A percentile compares a stretch with the other conserved stretches of the same genome.
Evolutionary conservation across 306 rosid species (phyloP).

Genomic region (Citrullus amarus): DNA sequence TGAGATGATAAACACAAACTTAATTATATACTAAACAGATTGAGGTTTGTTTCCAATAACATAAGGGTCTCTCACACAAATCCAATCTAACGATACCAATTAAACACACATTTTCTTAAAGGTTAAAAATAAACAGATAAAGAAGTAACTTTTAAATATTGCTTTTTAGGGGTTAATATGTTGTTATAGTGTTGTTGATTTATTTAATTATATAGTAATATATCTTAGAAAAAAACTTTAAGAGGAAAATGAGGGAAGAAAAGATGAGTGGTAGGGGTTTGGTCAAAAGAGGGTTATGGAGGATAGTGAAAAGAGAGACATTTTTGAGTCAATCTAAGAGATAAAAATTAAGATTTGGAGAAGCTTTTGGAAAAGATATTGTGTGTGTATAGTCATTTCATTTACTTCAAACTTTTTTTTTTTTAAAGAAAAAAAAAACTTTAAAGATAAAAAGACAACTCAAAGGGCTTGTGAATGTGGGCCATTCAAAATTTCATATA

Average conservation of each 20-base stretch:
- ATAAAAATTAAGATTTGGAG: constrained; percentile 42
- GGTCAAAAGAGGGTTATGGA: constrained; percentile 23
- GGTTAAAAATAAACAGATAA: neutral
- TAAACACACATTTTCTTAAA: neutral
- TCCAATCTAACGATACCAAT: neutral
- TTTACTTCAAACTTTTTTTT: constrained; percentile 32
- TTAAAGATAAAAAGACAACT: constrained; percentile 61
- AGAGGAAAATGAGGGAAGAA: neutral
- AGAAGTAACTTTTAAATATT: neutral
- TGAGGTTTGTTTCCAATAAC: neutral
- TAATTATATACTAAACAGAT: neutral
- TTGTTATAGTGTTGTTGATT: neutral
- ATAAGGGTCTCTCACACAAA: neutral
- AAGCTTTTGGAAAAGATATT: constrained; percentile 56
- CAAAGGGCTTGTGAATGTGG: constrained; percentile 37
- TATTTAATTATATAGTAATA: neutral
- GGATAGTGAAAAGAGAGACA: constrained; percentile 41
- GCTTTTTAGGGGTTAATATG: neutral
- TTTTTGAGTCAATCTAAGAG: constrained; percentile 72
- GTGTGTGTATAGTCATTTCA: constrained; percentile 20
- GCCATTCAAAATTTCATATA: constrained; percentile 16
- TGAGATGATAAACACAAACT: neutral
- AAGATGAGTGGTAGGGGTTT: neutral
- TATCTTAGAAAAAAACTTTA: neutral
- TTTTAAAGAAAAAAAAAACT: constrained; percentile 18